Base-by-base conservation (phyloP, 495 filamentous ascomycete species). In the Podospora australis region DNA sequence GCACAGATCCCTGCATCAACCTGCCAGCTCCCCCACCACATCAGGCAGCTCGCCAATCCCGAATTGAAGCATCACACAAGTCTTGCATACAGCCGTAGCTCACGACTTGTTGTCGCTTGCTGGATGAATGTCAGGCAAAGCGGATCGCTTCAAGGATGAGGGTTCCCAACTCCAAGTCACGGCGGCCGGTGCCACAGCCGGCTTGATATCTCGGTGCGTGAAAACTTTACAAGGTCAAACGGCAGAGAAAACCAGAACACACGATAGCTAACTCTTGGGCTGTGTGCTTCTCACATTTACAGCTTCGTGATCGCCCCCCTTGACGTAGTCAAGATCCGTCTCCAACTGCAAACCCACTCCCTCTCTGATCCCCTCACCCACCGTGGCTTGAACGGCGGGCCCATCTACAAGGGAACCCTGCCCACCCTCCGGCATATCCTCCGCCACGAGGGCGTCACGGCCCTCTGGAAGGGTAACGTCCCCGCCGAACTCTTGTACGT, bases 381-480 rank as follows among this genome's bases (percentile, higher is more conserved):
- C 45, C 58, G 56, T 39, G 56, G 69, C 59, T 64, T 77, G 40
- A 59, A 52, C 51, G 64, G 68, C 44, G 81, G 82, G 6, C 86
- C 84, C 32, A 67, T 86, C 13, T 90, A 88, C 69, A 85, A 82
- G 59, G 88, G 89, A 52, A 92, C 90, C 0, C 47, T 90, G 13
- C 74, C 77, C 11, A 94, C 91, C 6, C 76, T 95, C 62, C 76
- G 75, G 30, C 71, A 79, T 22, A 96, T 98, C 60, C 55, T 90
- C 30, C 69, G 67, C 19, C 68, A 86, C 47, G 91, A 97, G 63
- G 91, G 92, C 11, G 64, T 96, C 52, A 82, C 84, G 2, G 91
- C 80, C 42, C 78, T 98, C 41, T 98, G 92, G 92, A 97, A 97
- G 73, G 92, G 92, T 66, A 98, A 98, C 64, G 78, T 97, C 50